Conservation (phyloP, 2,329 filamentous ascomycete genomes). For the Cercospora brassicicola region DNA sequence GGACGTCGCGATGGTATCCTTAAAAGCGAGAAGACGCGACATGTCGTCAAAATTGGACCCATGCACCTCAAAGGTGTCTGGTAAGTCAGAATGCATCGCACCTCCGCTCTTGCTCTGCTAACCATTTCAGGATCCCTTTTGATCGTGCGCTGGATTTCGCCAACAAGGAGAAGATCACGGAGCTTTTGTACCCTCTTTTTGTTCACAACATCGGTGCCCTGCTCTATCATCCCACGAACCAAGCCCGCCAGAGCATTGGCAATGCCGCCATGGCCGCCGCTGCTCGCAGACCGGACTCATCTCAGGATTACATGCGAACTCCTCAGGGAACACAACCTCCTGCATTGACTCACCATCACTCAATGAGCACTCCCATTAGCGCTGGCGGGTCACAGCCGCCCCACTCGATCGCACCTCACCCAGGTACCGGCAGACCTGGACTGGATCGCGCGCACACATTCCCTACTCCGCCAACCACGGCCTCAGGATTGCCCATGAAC, state of each 20-base stretch:
- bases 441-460: slow-evolving; percentile 88
- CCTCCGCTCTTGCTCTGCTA: slow-evolving; percentile 9
- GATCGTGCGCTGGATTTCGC: slow-evolving; percentile 97
- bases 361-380: slow-evolving; percentile 62
- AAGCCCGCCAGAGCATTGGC: slow-evolving; percentile 65
- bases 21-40: slow-evolving; percentile 94
- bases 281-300: slow-evolving; percentile 61
- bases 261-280: slow-evolving; percentile 73
- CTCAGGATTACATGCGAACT: slow-evolving; percentile 60
- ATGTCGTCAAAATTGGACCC: slow-evolving; percentile 97
- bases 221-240: slow-evolving; percentile 90
- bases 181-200: slow-evolving; percentile 90
- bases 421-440: slow-evolving; percentile 63
- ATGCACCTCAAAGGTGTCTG: slow-evolving; percentile 99
- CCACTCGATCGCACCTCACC: slow-evolving; percentile 62
- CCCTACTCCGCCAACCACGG: slow-evolving; percentile 87
- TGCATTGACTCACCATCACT: slow-evolving; percentile 70
- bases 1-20: slow-evolving; percentile 92
- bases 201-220: slow-evolving; percentile 95
- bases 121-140: slow-evolving; percentile 78
- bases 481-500: slow-evolving; percentile 73
- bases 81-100: slow-evolving; percentile 55
- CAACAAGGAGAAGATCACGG: slow-evolving; percentile 99
- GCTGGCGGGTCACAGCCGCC: slow-evolving; percentile 65
- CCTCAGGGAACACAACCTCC: slow-evolving; percentile 61